phyloP scores from a whole-genome alignment of 805 yeast genomes.

The Wickerhamomyces queroliae region DNA sequence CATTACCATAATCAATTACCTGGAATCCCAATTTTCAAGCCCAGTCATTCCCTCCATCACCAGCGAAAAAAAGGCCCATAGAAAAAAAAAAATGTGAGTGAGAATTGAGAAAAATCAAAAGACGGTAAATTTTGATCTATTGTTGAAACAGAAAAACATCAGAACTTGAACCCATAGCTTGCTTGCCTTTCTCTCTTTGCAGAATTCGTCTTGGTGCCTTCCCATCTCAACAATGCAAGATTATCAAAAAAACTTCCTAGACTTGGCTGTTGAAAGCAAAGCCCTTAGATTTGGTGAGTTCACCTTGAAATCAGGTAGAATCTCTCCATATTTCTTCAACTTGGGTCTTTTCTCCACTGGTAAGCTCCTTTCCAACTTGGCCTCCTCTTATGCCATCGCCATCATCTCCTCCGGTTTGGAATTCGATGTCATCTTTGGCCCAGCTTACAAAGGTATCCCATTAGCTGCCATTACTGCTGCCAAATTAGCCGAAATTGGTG shows the following conservation, averaged over 20 bases:
- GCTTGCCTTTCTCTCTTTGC: no score
- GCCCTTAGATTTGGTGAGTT: constrained; percentile 86
- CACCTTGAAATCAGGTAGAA: constrained; percentile 87
- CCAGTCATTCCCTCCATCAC: no score
- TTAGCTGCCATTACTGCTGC: constrained; percentile 90
- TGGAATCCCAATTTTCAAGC: no score
- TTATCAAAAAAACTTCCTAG: constrained; percentile 46
- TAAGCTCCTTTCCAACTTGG: constrained; percentile 68
- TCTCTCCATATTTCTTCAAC: constrained; percentile 95
- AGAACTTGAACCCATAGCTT: neutral
- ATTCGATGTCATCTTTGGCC: constrained; percentile 91
- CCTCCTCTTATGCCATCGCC: constrained; percentile 84
- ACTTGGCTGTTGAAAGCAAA: constrained; percentile 72
- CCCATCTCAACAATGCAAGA: neutral
- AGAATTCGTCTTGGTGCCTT: no score
- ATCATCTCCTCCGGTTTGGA: constrained; percentile 76
- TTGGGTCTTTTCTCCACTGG: constrained; percentile 88
- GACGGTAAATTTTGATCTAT: no score
- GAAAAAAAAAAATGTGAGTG: no score
- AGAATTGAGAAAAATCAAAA: no score
- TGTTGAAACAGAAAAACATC: no score
- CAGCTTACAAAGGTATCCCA: constrained; percentile 97
- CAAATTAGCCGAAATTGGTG: constrained; percentile 85
- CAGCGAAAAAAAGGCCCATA: no score
- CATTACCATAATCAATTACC: no score